Evolutionary conservation across 305 asterid species (phyloP).

Genomic region (Rubia peregrina): DNA sequence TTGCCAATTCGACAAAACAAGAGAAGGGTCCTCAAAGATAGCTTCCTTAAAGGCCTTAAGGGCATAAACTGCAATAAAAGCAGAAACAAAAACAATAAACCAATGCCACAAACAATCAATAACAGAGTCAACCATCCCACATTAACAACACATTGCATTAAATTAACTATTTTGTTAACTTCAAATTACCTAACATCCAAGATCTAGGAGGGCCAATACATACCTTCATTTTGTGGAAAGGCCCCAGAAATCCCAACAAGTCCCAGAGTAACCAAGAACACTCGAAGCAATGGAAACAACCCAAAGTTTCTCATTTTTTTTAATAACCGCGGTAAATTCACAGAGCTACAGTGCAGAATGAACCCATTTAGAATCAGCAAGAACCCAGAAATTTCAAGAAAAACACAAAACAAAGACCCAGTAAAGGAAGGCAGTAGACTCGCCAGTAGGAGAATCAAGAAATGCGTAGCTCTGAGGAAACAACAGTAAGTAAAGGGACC

Average conservation of each 20-base stretch:
- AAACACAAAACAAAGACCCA: not conserved
- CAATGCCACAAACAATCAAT: conserved; percentile 13
- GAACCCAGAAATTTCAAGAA: conserved; percentile 14
- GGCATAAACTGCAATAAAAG: conserved; percentile 49
- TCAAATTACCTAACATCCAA: conserved; percentile 24
- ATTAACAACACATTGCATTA: conserved; percentile 11
- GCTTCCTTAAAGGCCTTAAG: conserved; percentile 75
- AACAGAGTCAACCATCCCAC: conserved; percentile 20
- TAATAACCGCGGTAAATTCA: conserved; percentile 17
- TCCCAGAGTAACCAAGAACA: conserved; percentile 41
- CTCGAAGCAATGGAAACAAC: conserved; percentile 26
- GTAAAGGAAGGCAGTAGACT: conserved; percentile 8
- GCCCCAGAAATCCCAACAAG: conserved; percentile 34
- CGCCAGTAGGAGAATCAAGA: conserved; percentile 15
- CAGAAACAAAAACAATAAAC: conserved; percentile 10
- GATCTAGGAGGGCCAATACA: conserved; percentile 31
- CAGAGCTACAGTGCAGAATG: conserved; percentile 21
- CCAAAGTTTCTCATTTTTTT: conserved; percentile 30
- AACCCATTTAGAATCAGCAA: conserved; percentile 35
- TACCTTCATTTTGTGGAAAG: conserved; percentile 65
- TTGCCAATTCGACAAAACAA: conserved; percentile 77
- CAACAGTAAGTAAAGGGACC: not conserved
- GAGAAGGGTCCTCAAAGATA: conserved; percentile 74
- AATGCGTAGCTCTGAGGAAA: conserved; percentile 30
- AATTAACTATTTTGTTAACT: conserved; percentile 2